Percentiles rank a stretch among this genome's conserved stretches.
These are phyloP conservation scores for Calonectria hawksworthii DNA, from an alignment of 2,329 filamentous ascomycete species.

Conservation along the genomic window DNA sequence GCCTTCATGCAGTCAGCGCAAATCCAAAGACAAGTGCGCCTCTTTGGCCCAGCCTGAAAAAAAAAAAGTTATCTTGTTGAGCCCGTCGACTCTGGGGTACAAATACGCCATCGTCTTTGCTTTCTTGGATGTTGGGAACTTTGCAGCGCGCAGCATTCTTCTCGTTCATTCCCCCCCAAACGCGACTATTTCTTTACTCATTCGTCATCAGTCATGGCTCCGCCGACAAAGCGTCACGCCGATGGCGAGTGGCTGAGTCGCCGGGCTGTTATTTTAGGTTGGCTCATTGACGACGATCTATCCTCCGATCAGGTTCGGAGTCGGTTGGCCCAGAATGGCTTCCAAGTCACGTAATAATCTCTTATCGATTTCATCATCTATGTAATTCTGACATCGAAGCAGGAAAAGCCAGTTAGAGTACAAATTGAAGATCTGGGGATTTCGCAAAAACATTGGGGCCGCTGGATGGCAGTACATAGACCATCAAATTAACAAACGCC, in stretches of 20 bases:
- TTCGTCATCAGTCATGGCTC: background rate
- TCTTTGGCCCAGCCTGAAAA: background rate
- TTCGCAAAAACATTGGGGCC: background rate
- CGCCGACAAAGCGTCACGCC: background rate
- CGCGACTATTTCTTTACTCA: background rate
- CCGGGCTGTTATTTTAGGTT: background rate
- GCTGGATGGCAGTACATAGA: background rate
- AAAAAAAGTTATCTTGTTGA: no score
- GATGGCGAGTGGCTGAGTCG: background rate
- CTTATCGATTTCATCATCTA: background rate
- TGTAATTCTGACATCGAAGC: background rate
- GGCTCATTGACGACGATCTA: background rate
- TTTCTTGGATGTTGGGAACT: background rate
- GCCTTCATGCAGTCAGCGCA: background rate
- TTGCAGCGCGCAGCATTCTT: background rate
- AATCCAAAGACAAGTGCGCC: background rate
- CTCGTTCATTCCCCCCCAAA: background rate
- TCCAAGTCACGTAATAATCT: background rate
- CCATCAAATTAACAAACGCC: background rate
- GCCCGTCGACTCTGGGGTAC: no score
- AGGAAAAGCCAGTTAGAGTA: background rate
- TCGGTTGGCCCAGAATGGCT: background rate
- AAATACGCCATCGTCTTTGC: no score
- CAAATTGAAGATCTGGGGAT: background rate
- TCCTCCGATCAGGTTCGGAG: background rate